Evolutionary conservation across 768 basidiomycete genomes (phyloP).

Genomic region (Lactarius pseudohatsudake): DNA sequence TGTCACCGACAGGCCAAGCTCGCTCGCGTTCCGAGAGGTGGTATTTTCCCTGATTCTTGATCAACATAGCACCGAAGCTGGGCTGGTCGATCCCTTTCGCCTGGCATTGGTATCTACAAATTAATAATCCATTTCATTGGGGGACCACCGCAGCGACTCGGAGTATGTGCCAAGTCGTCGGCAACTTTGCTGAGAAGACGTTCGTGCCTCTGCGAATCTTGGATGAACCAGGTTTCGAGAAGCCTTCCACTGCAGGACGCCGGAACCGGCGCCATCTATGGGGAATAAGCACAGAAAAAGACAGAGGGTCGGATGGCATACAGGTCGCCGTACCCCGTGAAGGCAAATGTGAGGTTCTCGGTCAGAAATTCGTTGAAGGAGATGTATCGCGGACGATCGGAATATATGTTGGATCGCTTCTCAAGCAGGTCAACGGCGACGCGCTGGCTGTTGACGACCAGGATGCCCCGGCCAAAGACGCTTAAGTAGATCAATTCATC

Average conservation of each 20-base stretch:
- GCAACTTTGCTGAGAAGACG: not conserved
- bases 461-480: not conserved
- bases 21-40: constrained; percentile 15
- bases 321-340: not conserved
- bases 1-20: constrained; percentile 22
- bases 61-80: constrained; percentile 5
- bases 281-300: not conserved
- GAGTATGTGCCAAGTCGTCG: not conserved
- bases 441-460: not conserved
- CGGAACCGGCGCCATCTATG: not conserved
- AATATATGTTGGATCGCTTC: not conserved
- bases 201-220: not conserved
- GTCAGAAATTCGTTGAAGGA: not conserved
- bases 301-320: not conserved
- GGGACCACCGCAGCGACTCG: not conserved
- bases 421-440: not conserved
- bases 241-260: not conserved
- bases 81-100: not conserved
- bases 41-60: constrained; percentile 3
- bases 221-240: not conserved
- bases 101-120: not conserved
- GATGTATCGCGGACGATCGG: not conserved
- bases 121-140: not conserved
- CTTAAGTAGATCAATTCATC: not conserved
- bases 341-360: not conserved